phyloP scores from a whole-genome alignment of 2,329 filamentous ascomycete genomes.

The Didymella segeticola region DNA sequence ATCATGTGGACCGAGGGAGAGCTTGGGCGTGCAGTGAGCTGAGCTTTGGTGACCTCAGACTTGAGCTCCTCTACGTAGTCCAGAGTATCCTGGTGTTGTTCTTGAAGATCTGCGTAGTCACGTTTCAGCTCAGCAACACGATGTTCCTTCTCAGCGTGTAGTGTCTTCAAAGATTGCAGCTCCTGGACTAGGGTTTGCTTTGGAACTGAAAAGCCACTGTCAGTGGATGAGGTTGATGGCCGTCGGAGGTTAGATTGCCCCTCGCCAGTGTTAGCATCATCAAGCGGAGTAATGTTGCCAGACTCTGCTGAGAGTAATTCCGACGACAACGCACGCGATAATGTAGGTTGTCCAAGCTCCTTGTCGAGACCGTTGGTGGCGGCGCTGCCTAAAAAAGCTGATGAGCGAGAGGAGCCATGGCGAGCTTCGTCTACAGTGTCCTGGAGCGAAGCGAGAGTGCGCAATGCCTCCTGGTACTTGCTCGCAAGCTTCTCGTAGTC shows the following conservation, averaged over 20 bases:
- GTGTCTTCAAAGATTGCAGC: conserved; percentile 71
- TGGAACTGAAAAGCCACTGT: conserved; percentile 21
- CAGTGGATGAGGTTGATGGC: conserved; percentile 29
- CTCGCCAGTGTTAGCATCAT: conserved; percentile 63
- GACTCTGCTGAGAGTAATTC: conserved; percentile 89
- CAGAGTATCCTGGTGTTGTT: conserved; percentile 80
- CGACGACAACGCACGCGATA: conserved; percentile 90
- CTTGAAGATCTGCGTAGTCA: conserved; percentile 83
- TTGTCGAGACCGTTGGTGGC: conserved; percentile 72
- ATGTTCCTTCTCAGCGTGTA: conserved; percentile 78
- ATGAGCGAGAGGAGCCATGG: conserved; percentile 67
- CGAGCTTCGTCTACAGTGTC: conserved; percentile 82
- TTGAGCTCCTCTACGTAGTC: conserved; percentile 91
- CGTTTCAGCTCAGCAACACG: conserved; percentile 75
- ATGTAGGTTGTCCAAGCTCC: conserved; percentile 72
- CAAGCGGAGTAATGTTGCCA: conserved; percentile 42
- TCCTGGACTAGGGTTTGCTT: conserved; percentile 58
- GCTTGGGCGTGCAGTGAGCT: conserved; percentile 63
- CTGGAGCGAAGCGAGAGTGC: conserved; percentile 81
- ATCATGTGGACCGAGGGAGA: conserved; percentile 77
- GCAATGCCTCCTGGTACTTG: conserved; percentile 91
- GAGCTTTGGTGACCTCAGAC: conserved; percentile 81
- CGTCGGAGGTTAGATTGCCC: conserved; percentile 62
- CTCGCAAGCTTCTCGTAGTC: conserved; percentile 82
- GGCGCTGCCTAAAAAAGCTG: conserved; percentile 84